These are phyloP conservation scores for Eucalyptus shirleyi DNA, from an alignment of 345 rosid genomes.

Conservation along the genomic window DNA sequence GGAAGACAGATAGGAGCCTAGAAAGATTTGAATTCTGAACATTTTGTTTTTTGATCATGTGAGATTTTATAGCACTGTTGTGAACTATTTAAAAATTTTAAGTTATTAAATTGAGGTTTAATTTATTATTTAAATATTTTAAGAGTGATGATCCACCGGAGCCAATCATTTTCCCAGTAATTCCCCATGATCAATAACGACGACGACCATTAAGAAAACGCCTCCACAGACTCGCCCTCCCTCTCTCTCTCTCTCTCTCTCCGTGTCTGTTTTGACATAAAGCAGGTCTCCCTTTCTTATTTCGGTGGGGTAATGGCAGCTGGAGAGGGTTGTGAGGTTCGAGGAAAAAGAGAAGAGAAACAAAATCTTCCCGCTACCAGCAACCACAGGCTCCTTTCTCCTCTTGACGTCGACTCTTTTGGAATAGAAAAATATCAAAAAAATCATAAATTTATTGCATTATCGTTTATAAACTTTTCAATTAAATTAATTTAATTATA, in stretches of 20 bases:
- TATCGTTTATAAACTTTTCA: accelerated
- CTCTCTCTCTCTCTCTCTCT: background rate
- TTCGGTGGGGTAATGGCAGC: background rate
- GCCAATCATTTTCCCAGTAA: background rate
- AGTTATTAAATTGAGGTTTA: too few species aligned
- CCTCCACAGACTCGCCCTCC: background rate
- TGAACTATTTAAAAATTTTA: accelerated
- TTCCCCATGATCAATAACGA: background rate
- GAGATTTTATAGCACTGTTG: too few species aligned
- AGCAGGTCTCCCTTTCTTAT: background rate
- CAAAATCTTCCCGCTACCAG: too few species aligned
- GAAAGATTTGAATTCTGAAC: too few species aligned
- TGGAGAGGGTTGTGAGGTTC: background rate
- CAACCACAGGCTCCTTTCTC: background rate
- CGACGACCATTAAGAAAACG: background rate
- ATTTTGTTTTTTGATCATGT: background rate
- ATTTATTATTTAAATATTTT: too few species aligned
- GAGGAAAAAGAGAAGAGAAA: background rate
- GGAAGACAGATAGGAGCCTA: too few species aligned
- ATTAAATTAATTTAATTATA: too few species aligned
- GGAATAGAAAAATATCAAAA: too few species aligned
- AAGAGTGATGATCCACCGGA: background rate
- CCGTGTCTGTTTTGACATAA: background rate
- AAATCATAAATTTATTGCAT: too few species aligned
- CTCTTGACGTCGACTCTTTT: background rate